These are phyloP conservation scores for Terana coerulea DNA, from an alignment of 768 basidiomycete species.

Conservation along the genomic window DNA sequence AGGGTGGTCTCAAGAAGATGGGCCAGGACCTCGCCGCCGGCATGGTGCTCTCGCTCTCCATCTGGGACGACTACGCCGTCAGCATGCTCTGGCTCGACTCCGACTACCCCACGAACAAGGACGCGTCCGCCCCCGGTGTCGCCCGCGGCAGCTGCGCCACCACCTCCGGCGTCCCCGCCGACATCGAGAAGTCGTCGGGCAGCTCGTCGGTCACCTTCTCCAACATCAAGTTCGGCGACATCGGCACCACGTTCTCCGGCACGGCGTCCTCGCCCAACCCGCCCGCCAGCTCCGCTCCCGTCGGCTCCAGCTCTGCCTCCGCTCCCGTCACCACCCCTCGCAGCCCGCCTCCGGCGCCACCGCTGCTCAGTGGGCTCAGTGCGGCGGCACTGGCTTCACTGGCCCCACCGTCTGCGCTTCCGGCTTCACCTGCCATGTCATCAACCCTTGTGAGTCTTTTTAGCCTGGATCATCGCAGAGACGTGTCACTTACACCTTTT, in stretches of 20 bases:
- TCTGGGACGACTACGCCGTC: constrained; percentile 48
- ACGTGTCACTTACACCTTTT: background rate
- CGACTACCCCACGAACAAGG: constrained; percentile 33
- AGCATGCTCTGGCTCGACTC: constrained; percentile 59
- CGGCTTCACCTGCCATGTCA: constrained; percentile 9
- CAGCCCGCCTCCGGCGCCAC: too few relatives aligned
- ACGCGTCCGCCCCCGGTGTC: constrained; percentile 18
- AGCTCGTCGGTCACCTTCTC: constrained; percentile 45
- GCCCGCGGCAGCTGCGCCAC: constrained; percentile 32
- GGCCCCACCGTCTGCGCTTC: constrained; percentile 9
- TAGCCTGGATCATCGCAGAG: too few relatives aligned
- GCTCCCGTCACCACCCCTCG: too few relatives aligned
- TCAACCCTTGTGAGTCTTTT: constrained; percentile 8
- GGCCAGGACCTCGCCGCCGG: constrained; percentile 34
- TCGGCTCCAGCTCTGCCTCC: background rate
- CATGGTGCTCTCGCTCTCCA: constrained; percentile 43
- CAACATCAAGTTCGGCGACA: constrained; percentile 47
- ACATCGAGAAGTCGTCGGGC: constrained; percentile 35
- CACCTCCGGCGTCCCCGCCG: constrained; percentile 38
- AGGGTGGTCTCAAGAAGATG: constrained; percentile 37
- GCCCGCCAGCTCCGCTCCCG: background rate
- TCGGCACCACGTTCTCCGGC: constrained; percentile 37
- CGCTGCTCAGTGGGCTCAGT: constrained; percentile 17
- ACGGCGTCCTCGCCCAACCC: background rate
- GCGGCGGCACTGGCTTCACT: constrained; percentile 16